Evolutionary conservation across 441 rosid species (phyloP).

Genomic region (Dalechampia spathulata): DNA sequence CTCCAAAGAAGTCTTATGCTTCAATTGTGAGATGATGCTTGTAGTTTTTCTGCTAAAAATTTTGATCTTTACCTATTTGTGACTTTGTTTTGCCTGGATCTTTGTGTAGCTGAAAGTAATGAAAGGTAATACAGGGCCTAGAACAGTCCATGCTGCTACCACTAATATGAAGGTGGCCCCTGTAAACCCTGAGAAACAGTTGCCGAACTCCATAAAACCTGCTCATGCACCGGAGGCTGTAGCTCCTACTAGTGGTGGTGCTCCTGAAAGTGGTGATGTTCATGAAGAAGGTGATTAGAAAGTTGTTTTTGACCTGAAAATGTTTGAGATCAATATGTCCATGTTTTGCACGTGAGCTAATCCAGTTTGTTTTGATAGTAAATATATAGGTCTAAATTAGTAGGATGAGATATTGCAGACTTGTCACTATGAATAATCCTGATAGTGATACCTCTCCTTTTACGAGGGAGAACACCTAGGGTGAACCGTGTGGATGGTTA

Average conservation of each 20-base stretch:
- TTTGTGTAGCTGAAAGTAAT: constrained; percentile 54
- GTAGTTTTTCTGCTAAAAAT: neutral
- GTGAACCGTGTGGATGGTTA: neutral
- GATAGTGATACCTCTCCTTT: neutral
- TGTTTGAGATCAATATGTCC: neutral
- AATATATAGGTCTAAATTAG: neutral
- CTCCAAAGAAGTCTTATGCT: constrained; percentile 65
- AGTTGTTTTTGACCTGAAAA: constrained; percentile 10
- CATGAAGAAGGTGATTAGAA: constrained; percentile 48
- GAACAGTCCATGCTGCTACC: constrained; percentile 33
- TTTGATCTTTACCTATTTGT: neutral
- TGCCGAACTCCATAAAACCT: constrained; percentile 29
- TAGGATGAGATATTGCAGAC: neutral
- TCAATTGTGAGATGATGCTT: constrained; percentile 52
- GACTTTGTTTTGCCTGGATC: constrained; percentile 9
- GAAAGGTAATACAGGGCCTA: constrained; percentile 35
- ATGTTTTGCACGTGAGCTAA: neutral
- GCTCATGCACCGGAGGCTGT: constrained; percentile 28
- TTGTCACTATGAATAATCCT: neutral
- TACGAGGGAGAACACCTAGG: neutral
- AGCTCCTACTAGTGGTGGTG: constrained; percentile 28
- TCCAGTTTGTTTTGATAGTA: neutral
- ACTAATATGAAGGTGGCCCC: constrained; percentile 31
- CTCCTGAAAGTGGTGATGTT: constrained; percentile 45
- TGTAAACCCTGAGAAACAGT: constrained; percentile 25